Evolutionary conservation across 768 basidiomycete genomes (phyloP), one percentile per base, ranked within the genome.

Genomic region (Amanita inopinata): DNA sequence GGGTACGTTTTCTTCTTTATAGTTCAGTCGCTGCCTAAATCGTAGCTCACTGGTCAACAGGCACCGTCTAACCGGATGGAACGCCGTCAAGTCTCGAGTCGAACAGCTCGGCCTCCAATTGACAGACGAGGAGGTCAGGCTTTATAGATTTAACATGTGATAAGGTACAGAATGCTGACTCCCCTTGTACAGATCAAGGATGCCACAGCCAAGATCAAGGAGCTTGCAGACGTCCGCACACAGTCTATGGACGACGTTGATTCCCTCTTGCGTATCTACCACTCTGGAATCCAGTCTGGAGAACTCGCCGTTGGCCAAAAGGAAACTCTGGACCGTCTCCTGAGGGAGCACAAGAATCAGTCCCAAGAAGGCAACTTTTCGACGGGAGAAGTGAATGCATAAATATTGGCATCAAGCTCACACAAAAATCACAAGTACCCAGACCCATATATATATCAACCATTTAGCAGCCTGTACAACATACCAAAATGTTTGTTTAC

Each of bases 211-310:
- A 97, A 96, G 77, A 97, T 98, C 74, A 99, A 99, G 78, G 92
- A 96, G 63, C 82, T 99, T 42, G 96, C 96, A 7, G 96, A 99
- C 56, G 89, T 98, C 42, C 83, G 90, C 49, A 97, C 94, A 7
- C 96, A 99, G 62, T 90, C 87, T 9, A 98, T 99, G 91, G 93
- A 98, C 56, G 94, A 98, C 57, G 96, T 99, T 47, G 96, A 99
- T 64, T 87, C 90, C 23, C 80, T 99, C 27, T 75, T 99, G 33
- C 88, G 96, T 58, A 75, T 98, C 30, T 97, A 96, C 65, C 92
- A 97, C 71, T 84, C 85, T 40, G 91, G 85, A 24, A 91, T 97
- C 61, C 80, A 84, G 57, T 82, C 83, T 27, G 96, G 96, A 45
- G 80, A 88, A 59, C 84, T 99, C 54, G 80, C 78, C 33, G 83